A percentile compares a stretch with the other conserved stretches of the same genome.
phyloP scores from a whole-genome alignment of 176 grass and related monocot genomes.

The Phragmites australis region DNA sequence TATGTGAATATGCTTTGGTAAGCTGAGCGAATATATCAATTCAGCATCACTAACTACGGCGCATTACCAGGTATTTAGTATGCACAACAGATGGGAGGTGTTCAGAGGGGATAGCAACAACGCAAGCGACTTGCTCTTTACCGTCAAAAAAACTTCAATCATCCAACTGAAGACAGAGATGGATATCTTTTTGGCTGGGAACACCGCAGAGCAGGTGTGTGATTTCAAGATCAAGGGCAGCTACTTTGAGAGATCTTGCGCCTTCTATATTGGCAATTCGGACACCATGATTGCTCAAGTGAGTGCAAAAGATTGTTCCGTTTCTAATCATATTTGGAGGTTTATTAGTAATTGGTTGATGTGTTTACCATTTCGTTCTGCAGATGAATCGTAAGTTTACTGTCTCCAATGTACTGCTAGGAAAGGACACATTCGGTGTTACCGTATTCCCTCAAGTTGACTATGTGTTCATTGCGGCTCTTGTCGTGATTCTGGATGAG shows the following conservation, averaged over 20 bases:
- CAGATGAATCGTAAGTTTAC: slow-evolving; percentile 65
- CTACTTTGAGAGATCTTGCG: slow-evolving; percentile 50
- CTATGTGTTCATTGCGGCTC: slow-evolving; percentile 54
- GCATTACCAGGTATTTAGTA: slow-evolving; percentile 43
- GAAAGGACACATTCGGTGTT: slow-evolving; percentile 59
- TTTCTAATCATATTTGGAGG: not conserved
- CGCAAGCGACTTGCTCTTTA: slow-evolving; percentile 52
- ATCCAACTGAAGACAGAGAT: slow-evolving; percentile 66
- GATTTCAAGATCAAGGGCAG: slow-evolving; percentile 85
- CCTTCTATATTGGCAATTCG: slow-evolving; percentile 52
- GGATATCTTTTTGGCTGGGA: slow-evolving; percentile 65
- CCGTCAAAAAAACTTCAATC: slow-evolving; percentile 49
- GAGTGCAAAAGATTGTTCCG: not conserved
- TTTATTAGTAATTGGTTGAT: not conserved
- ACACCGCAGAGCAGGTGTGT: slow-evolving; percentile 38
- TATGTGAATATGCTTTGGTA: not conserved
- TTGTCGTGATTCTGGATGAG: slow-evolving; percentile 73
- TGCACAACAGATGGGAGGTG: slow-evolving; percentile 65
- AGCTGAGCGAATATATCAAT: not conserved
- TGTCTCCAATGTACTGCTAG: slow-evolving; percentile 51
- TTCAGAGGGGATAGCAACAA: slow-evolving; percentile 64
- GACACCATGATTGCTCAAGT: slow-evolving; percentile 61
- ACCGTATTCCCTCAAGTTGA: slow-evolving; percentile 62
- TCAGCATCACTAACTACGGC: not conserved
- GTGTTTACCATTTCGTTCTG: not conserved